Conservation (phyloP, 257 asterid species). For the Nemophila menziesii region DNA sequence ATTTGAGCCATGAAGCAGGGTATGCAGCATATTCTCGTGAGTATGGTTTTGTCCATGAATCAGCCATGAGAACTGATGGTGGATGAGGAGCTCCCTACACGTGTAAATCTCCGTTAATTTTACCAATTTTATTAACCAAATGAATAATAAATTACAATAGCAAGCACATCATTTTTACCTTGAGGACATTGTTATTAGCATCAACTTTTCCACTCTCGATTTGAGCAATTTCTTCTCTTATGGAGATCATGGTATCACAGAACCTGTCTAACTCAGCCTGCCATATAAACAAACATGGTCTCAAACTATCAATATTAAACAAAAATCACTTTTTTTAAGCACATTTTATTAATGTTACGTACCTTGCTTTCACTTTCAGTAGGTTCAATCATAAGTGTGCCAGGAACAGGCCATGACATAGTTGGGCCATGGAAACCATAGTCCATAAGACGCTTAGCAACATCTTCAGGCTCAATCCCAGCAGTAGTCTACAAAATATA, state of each 20-base stretch:
- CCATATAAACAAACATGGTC: conserved; percentile 2
- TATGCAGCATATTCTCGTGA: conserved; percentile 94
- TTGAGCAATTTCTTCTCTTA: conserved; percentile 76
- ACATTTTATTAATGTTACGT: not conserved
- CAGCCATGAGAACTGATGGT: conserved; percentile 92
- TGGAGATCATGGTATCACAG: conserved; percentile 86
- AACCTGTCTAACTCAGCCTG: conserved; percentile 96
- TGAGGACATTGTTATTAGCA: conserved; percentile 72
- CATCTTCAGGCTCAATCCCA: conserved; percentile 96
- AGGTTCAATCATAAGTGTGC: conserved; percentile 97
- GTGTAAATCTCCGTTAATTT: conserved; percentile 11
- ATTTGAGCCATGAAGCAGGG: conserved; percentile 93
- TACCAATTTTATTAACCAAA: not conserved
- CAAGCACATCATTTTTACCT: conserved; percentile 30
- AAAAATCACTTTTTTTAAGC: not conserved
- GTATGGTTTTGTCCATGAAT: conserved; percentile 88
- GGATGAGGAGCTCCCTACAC: conserved; percentile 98
- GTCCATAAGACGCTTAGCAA: conserved; percentile 96
- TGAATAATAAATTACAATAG: not conserved
- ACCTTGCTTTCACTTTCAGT: conserved; percentile 99
- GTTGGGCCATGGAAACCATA: conserved; percentile 97
- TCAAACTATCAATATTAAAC: not conserved
- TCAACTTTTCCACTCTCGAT: conserved; percentile 89
- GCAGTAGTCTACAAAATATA: conserved; percentile 50
- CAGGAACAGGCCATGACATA: conserved; percentile 99